A percentile compares a stretch with the other conserved stretches of the same genome.
These are phyloP conservation scores for Cynara cardunculus DNA, from an alignment of 129 eudicot species.

Conservation along the genomic window DNA sequence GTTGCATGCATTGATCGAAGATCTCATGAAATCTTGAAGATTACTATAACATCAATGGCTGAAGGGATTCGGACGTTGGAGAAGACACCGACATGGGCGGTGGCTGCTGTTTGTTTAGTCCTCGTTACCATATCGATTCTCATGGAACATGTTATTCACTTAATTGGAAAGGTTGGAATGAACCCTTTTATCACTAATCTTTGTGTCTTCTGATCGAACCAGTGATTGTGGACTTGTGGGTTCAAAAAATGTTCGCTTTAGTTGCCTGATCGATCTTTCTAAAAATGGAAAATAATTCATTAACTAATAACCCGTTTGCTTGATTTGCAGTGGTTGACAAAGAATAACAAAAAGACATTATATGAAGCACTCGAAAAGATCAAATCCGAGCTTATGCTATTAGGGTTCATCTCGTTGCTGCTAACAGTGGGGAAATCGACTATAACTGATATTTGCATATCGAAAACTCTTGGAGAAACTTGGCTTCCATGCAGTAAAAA, in stretches of 20 bases:
- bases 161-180: conserved; percentile 40
- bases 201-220: neutral
- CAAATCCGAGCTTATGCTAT: conserved; percentile 60
- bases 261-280: neutral
- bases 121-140: conserved; percentile 41
- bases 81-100: conserved; percentile 70
- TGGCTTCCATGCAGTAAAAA: conserved; percentile 61
- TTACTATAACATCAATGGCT: conserved; percentile 12
- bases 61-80: conserved; percentile 44
- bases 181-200: neutral
- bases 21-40: neutral
- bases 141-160: conserved; percentile 45
- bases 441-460: conserved; percentile 49
- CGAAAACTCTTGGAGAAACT: conserved; percentile 36
- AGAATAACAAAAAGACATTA: conserved; percentile 42
- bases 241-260: neutral
- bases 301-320: neutral
- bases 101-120: conserved; percentile 56
- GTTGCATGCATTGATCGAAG: neutral
- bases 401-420: conserved; percentile 57
- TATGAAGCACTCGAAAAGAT: conserved; percentile 58
- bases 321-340: conserved; percentile 44
- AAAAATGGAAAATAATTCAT: neutral
- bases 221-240: neutral
- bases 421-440: conserved; percentile 36